Evolutionary conservation across 2,329 filamentous ascomycete genomes (phyloP).

Genomic region (Monilinia fructicola): DNA sequence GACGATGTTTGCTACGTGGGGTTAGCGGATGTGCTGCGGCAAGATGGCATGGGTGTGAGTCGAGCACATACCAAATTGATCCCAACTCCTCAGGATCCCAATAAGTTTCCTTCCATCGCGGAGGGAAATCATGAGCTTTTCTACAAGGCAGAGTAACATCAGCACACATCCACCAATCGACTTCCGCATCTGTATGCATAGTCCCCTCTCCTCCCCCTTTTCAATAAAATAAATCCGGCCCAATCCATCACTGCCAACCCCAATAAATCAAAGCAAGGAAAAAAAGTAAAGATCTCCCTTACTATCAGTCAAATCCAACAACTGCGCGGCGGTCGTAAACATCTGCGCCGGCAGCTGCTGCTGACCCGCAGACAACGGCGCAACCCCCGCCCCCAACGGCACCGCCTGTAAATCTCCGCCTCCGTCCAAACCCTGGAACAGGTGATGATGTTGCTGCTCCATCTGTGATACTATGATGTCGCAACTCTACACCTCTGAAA

Average conservation of each 20-base stretch:
- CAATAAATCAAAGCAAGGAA: no score
- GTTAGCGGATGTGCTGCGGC: no score
- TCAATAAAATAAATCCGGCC: no score
- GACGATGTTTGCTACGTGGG: slow-evolving; percentile 76
- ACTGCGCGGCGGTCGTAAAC: slow-evolving; percentile 95
- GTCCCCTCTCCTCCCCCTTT: no score
- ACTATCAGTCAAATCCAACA: slow-evolving; percentile 97
- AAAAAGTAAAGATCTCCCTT: slow-evolving; percentile 43
- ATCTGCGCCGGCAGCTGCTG: slow-evolving; percentile 86
- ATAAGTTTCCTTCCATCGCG: slow-evolving; percentile 93
- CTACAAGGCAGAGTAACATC: slow-evolving; percentile 48
- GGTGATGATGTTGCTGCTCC: no score
- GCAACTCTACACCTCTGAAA: no score
- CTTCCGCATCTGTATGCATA: no score
- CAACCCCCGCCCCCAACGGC: no score
- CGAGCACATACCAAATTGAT: slow-evolving; percentile 84
- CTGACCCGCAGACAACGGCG: slow-evolving; percentile 31
- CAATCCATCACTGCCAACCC: no score
- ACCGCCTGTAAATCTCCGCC: slow-evolving; percentile 11
- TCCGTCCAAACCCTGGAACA: slow-evolving; percentile 41
- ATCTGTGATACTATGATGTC: no score
- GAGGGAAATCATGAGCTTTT: slow-evolving; percentile 90
- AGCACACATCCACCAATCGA: no score
- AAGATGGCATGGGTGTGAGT: neutral
- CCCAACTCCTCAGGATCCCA: slow-evolving; percentile 91